Base-by-base conservation (phyloP, 108 stramenopile genomes). In the Cylindrotheca closterium region DNA sequence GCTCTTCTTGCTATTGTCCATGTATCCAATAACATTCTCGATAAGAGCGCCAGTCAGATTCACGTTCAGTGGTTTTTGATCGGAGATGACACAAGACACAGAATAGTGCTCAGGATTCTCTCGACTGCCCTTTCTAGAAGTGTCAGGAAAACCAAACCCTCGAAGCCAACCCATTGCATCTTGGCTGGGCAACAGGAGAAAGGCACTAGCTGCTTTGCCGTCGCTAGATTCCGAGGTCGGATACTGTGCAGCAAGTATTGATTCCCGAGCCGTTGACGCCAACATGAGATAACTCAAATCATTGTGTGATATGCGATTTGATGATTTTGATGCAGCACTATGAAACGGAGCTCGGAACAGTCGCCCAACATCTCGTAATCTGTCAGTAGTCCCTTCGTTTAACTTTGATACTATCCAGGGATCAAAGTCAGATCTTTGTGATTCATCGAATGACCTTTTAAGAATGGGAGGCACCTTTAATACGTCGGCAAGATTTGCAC, bases 21-120 rank as follows among this genome's bases (percentile, higher is more conserved):
- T 51, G 33, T 70, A 82, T 23, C 64, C 74, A 45, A 58, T 30
- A 24, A 77, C 58, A 55, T 71, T 83, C 52, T 83, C 88, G 24
- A 92, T 60, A 1, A 93, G 60, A 31, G 92, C 86, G 37, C 86
- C 86, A 10, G 92, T 93, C 23, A 93, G 24, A 67, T 93, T 93
- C 23, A 93, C 54, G 58, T 93, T 89, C 8, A 89, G 74, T 46
- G 87, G 75, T 28, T 53, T 74, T 21, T 48, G 42, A 58, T 74
- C 73, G 1, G 65, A 70, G 28, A 70, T 21, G 12, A 53, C 34
- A 34, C 42, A 65, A 1, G 56, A 37, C 3, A 69, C 17, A 47
- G 79, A 30, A 62, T 47, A 49, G 24, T 24, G 34, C 22, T 53
- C 47, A 31, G 45, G 15, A 19, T 33, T 57, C 2, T 55, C 62